Evolutionary conservation across 176 grass and related monocot genomes (phyloP), one percentile per base, ranked within the genome.

Genomic region (Carex scoparia): DNA sequence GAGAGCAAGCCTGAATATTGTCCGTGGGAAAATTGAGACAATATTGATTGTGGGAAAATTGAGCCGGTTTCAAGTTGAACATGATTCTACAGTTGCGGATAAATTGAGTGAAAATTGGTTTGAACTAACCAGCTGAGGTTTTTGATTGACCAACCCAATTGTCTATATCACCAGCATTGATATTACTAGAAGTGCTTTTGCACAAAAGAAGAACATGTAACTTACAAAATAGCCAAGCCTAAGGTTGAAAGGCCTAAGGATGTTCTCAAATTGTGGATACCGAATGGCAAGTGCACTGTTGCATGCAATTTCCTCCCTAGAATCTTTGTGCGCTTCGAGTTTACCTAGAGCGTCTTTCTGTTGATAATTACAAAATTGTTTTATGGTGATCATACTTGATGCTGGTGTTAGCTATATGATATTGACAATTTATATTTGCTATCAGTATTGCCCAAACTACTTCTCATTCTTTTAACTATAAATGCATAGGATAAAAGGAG

Each of bases 171-270:
- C n/a, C 14, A 64, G 46, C 28, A 23, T 60, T 46, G 57, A 44
- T 64, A 81, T 31, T 15, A 83, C 19, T 15, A 32, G 16, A 54
- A 12, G 3, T 32, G 33, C 32, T 67, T n/a, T n/a, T 51, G 33
- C 74, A 83, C 61, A 68, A 69, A 61, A 83, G 8, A 55, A 51
- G 23, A 55, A 15, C 13, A 69, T 66, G 10, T 33, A 19, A 83
- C 81, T 53, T 83, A 83, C 81, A 53, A 83, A 83, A 83, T 69
- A 69, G 19, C 81, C 81, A 83, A 54, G 61, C 16, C 27, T 18
- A 33, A 83, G 5, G 81, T 83, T 83, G 44, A 83, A 83, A 83
- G 59, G 59, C 63, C 27, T 48, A 54, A 83, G 10, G 5, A 83
- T 83, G 42, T 83, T 83, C 81, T 69, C 63, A 67, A 83, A 69